Evolutionary conservation across 2,329 filamentous ascomycete species (phyloP).

Genomic region (Karstenula rhodostoma): DNA sequence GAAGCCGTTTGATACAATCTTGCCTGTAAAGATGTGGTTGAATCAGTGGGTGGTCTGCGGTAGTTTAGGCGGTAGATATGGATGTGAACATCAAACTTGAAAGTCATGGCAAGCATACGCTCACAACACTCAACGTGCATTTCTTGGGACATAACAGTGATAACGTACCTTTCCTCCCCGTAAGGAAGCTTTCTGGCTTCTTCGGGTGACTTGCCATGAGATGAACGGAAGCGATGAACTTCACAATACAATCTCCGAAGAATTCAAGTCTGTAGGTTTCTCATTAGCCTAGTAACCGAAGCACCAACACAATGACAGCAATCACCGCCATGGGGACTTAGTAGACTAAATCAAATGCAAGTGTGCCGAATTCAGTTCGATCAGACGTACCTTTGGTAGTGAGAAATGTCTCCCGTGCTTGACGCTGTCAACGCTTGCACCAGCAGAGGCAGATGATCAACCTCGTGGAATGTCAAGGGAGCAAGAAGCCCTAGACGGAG

Average conservation of each 20-base stretch:
- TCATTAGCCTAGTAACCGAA: not conserved
- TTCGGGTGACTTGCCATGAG: constrained; percentile 66
- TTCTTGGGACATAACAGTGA: not conserved
- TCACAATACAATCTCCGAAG: constrained; percentile 83
- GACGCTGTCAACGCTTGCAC: constrained; percentile 75
- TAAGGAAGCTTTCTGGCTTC: constrained; percentile 81
- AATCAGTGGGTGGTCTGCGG: not conserved
- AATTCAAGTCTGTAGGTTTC: constrained; percentile 71
- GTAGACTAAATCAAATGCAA: not conserved
- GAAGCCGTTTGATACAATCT: constrained; percentile 76
- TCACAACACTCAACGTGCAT: too few relatives aligned
- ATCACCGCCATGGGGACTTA: not conserved
- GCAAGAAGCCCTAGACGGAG: constrained; percentile 65
- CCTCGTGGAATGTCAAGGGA: constrained; percentile 59
- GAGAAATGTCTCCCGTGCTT: constrained; percentile 63
- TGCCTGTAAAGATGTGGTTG: constrained; percentile 42
- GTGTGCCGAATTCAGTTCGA: not conserved
- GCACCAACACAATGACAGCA: not conserved
- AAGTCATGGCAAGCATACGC: not conserved
- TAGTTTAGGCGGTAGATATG: not conserved
- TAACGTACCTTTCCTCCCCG: constrained; percentile 63
- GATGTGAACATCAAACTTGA: not conserved
- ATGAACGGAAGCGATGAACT: constrained; percentile 74
- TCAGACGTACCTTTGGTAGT: constrained; percentile 72
- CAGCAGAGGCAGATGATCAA: constrained; percentile 61